Conservation (phyloP, 495 filamentous ascomycete genomes). For the Beverwykella pulmonaria region DNA sequence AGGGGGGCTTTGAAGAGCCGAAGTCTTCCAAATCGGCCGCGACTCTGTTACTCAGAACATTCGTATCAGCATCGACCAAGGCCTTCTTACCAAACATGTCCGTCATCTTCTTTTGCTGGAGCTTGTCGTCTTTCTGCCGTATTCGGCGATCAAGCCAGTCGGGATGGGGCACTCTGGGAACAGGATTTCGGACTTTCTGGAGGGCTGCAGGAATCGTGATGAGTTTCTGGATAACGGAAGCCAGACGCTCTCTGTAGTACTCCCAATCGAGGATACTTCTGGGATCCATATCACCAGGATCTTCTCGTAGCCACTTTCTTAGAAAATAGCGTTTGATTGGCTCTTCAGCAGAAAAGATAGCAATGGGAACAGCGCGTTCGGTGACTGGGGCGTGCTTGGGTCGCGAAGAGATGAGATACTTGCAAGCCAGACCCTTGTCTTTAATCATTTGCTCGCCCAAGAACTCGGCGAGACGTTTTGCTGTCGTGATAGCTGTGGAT, state of each 20-base stretch:
- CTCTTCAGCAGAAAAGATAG: constrained; percentile 94
- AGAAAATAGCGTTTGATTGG: constrained; percentile 86
- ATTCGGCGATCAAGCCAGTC: constrained; percentile 96
- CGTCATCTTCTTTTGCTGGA: constrained; percentile 98
- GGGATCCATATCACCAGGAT: constrained; percentile 90
- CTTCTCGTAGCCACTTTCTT: constrained; percentile 92
- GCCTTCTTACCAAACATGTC: constrained; percentile 82
- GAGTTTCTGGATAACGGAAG: constrained; percentile 95
- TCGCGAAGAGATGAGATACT: constrained; percentile 92
- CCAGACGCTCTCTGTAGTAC: constrained; percentile 93
- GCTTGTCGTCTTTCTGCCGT: constrained; percentile 89
- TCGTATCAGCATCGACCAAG: constrained; percentile 70
- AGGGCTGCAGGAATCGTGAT: constrained; percentile 97
- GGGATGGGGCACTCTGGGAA: constrained; percentile 88
- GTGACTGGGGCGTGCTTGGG: constrained; percentile 91
- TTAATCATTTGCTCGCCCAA: constrained; percentile 98
- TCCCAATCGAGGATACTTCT: constrained; percentile 89
- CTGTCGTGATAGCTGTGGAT: constrained; percentile 96
- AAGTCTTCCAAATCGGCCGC: constrained; percentile 83
- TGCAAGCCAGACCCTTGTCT: constrained; percentile 98
- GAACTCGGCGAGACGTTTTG: constrained; percentile 94
- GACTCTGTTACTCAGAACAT: constrained; percentile 63
- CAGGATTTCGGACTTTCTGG: constrained; percentile 92
- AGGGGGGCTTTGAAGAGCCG: constrained; percentile 65
- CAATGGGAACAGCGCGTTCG: constrained; percentile 89